Conservation (phyloP, 2,329 filamentous ascomycete species). For the Fusarium paranaense region DNA sequence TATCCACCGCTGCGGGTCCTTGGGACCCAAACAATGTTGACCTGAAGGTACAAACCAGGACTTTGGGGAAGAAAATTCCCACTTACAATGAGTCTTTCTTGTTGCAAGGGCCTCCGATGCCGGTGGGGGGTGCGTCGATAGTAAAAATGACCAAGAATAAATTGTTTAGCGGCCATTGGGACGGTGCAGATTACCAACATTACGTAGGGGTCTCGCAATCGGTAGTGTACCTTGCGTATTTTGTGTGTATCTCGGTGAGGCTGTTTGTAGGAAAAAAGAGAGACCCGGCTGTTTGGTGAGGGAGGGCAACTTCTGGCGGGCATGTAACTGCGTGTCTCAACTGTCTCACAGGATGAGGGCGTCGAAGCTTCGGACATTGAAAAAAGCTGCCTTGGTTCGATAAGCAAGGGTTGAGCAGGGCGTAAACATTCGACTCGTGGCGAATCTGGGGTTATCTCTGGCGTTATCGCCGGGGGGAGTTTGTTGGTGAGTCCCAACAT, state of each 20-base stretch:
- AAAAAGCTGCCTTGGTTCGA: not conserved
- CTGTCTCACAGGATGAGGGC: not conserved
- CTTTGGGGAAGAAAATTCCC: slow-evolving; percentile 2
- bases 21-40: not conserved
- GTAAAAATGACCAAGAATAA: slow-evolving; percentile 8
- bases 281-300: not conserved
- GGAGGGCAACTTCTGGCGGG: not conserved
- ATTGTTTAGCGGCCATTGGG: not conserved
- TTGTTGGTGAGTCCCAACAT: not conserved
- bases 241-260: not conserved
- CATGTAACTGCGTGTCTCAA: not conserved
- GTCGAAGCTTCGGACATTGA: not conserved
- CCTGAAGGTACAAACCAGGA: not conserved
- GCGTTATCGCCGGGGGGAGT: not conserved
- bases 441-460: not conserved
- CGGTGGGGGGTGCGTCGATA: slow-evolving; percentile 14
- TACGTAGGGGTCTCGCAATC: slow-evolving; percentile 20
- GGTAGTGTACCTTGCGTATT: slow-evolving; percentile 10
- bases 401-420: not conserved
- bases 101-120: slow-evolving; percentile 26
- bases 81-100: slow-evolving; percentile 8
- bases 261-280: not conserved
- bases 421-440: not conserved
- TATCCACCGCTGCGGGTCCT: slow-evolving; percentile 34
- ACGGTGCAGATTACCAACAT: slow-evolving; percentile 19